Conservation (phyloP, 345 rosid genomes). For the Melaleuca quinquenervia region DNA sequence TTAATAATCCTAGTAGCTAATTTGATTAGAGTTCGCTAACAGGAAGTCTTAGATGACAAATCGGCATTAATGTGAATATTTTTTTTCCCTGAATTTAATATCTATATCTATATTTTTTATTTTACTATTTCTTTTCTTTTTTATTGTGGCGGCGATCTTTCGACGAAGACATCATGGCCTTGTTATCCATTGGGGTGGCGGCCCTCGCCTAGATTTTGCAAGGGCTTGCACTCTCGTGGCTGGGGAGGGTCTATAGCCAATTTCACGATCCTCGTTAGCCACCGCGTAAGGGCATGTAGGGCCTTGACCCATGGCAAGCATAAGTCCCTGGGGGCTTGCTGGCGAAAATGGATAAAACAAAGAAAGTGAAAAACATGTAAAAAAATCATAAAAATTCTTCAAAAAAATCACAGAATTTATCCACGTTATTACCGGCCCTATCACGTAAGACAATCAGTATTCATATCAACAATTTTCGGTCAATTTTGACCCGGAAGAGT, state of each 20-base stretch:
- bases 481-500: rapidly evolving
- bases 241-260: background rate
- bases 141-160: rapidly evolving
- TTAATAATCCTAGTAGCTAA: rapidly evolving
- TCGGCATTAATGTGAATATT: rapidly evolving
- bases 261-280: no score
- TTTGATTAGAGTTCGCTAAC: rapidly evolving
- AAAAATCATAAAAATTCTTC: background rate
- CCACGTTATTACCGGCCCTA: rapidly evolving
- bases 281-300: no score
- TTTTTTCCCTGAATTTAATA: rapidly evolving
- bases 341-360: no score
- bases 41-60: rapidly evolving
- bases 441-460: rapidly evolving
- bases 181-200: background rate
- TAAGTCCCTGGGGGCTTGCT: no score
- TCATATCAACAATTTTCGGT: rapidly evolving
- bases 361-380: background rate
- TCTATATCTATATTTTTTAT: background rate
- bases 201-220: background rate
- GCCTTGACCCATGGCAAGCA: no score
- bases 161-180: rapidly evolving
- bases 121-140: background rate
- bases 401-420: background rate
- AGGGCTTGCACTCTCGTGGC: background rate